Conservation (phyloP, 2,329 filamentous ascomycete species). For the Aspergillus sclerotialis region DNA sequence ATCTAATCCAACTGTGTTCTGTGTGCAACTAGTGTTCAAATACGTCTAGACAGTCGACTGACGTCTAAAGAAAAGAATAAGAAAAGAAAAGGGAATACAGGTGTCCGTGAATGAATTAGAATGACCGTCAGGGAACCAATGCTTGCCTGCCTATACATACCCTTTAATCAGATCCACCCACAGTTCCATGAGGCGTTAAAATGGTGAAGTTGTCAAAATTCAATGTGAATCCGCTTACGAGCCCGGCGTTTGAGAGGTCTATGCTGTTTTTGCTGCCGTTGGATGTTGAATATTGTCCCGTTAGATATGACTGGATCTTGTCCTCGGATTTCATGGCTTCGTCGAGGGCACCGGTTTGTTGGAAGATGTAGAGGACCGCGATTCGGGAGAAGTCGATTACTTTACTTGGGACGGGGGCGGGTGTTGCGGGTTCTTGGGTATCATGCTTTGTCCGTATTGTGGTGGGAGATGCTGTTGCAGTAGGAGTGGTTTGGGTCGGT, state of each 20-base stretch:
- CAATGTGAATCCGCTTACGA: slow-evolving; percentile 22
- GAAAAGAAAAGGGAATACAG: no score
- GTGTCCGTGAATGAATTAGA: no score
- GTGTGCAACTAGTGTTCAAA: no score
- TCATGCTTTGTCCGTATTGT: neutral
- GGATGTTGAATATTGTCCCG: slow-evolving; percentile 15
- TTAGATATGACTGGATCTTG: slow-evolving; percentile 26
- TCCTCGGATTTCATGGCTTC: slow-evolving; percentile 22
- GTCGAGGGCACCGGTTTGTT: slow-evolving; percentile 25
- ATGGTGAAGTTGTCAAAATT: slow-evolving; percentile 32
- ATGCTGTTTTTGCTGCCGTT: slow-evolving; percentile 15
- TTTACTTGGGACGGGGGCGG: slow-evolving; percentile 10
- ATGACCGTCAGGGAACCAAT: no score
- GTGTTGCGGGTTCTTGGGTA: neutral
- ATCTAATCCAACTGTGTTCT: no score
- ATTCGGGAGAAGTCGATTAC: slow-evolving; percentile 29
- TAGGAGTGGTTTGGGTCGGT: slow-evolving; percentile 10
- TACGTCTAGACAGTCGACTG: no score
- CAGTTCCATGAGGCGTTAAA: no score
- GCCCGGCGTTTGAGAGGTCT: slow-evolving; percentile 11
- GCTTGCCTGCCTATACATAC: no score
- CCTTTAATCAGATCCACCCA: no score
- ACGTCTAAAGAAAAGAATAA: no score
- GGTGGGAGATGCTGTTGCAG: slow-evolving; percentile 9
- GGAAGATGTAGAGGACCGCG: slow-evolving; percentile 36